Evolutionary conservation across 2,329 filamentous ascomycete genomes (phyloP).

Genomic region (Penicillium sp.): DNA sequence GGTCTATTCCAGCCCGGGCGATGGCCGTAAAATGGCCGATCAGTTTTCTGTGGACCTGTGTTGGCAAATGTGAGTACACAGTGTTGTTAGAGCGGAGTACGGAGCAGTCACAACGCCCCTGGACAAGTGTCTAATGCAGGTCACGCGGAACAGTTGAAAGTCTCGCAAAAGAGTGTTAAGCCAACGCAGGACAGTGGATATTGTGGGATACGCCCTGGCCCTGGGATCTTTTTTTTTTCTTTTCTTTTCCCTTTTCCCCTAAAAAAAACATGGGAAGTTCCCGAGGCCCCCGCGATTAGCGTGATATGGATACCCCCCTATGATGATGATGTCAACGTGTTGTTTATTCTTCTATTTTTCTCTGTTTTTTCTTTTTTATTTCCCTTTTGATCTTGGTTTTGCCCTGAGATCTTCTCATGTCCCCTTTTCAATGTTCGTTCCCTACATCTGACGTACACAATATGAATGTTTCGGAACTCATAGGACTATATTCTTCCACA

Average conservation of each 20-base stretch:
- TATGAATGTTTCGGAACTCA: conserved; percentile 9
- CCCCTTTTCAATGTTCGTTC: neutral
- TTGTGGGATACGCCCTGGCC: neutral
- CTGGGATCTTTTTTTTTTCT: neutral
- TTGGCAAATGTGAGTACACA: neutral
- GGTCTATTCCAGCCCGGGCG: neutral
- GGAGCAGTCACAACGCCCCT: neutral
- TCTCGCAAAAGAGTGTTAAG: neutral
- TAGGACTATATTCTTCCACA: neutral
- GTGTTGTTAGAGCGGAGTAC: neutral
- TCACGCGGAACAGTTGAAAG: conserved; percentile 11
- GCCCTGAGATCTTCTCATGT: too few relatives aligned
- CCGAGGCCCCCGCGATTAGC: too few relatives aligned
- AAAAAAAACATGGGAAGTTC: too few relatives aligned
- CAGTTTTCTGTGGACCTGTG: neutral
- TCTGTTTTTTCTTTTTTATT: too few relatives aligned
- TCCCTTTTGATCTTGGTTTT: neutral
- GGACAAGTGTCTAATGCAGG: conserved; percentile 3
- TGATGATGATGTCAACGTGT: too few relatives aligned
- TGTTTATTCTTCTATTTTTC: too few relatives aligned
- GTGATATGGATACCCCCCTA: too few relatives aligned
- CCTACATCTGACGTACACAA: neutral
- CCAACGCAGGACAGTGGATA: neutral
- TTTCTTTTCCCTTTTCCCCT: neutral
- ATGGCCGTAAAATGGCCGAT: neutral